Percentiles rank a stretch among this genome's conserved stretches.
Conservation (phyloP, 208 protist genomes). For the Dictyostelium gargantuum region DNA sequence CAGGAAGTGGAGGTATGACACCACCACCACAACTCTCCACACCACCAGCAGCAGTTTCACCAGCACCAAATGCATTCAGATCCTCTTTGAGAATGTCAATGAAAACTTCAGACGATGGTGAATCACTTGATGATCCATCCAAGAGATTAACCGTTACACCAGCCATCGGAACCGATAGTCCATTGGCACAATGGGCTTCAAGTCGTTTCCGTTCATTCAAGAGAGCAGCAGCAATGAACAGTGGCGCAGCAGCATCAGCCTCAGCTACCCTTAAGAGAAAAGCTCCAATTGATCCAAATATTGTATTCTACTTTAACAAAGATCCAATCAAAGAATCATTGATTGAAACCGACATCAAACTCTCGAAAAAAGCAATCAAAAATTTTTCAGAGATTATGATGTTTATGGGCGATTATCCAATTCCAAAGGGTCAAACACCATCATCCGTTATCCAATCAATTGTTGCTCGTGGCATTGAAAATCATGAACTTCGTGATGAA, state of each 20-base stretch:
- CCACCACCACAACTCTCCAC: not conserved
- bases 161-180: not conserved
- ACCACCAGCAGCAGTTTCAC: not conserved
- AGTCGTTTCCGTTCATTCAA: constrained; percentile 1
- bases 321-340: constrained; percentile 64
- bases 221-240: not conserved
- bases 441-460: not conserved
- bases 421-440: not conserved
- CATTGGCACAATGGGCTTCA: constrained; percentile 16
- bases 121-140: not conserved
- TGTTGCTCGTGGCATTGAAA: not conserved
- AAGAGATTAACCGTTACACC: not conserved
- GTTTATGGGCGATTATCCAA: constrained; percentile 55
- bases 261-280: not conserved
- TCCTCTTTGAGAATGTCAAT: not conserved
- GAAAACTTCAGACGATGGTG: not conserved
- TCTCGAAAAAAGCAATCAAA: constrained; percentile 21
- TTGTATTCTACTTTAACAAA: constrained; percentile 14
- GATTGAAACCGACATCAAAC: not conserved
- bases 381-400: constrained; percentile 54
- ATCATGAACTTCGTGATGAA: constrained; percentile 51
- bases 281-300: not conserved
- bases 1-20: not conserved
- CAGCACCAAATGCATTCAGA: too few species aligned
- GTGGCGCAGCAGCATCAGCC: not conserved